Conservation (phyloP, 2,329 filamentous ascomycete species). For the Teratosphaeria epicoccoides region DNA sequence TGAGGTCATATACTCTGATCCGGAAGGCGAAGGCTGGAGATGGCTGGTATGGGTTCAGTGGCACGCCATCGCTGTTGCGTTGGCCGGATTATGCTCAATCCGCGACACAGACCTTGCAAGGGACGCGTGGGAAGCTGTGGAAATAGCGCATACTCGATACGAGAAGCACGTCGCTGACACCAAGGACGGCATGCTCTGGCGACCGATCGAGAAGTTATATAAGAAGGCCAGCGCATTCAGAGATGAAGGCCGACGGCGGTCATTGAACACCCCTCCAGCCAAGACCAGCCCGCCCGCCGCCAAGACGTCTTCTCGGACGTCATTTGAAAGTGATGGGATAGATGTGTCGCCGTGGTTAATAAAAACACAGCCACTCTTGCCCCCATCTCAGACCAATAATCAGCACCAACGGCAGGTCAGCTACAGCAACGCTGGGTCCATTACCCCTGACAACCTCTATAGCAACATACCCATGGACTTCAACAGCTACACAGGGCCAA, state of each 20-base stretch:
- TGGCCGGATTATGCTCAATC: constrained; percentile 43
- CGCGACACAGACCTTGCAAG: constrained; percentile 37
- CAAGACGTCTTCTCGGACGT: background rate
- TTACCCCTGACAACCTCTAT: constrained; percentile 2
- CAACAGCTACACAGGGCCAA: background rate
- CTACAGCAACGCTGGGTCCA: background rate
- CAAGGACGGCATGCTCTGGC: constrained; percentile 42
- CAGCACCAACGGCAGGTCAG: background rate
- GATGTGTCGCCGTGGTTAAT: background rate
- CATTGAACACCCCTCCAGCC: background rate
- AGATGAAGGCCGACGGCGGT: constrained; percentile 9
- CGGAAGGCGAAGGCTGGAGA: constrained; percentile 30
- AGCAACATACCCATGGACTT: constrained; percentile 2
- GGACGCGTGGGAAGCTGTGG: constrained; percentile 41
- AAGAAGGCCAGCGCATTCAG: constrained; percentile 34
- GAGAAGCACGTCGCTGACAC: constrained; percentile 40
- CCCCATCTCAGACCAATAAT: background rate
- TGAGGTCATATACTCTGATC: constrained; percentile 24
- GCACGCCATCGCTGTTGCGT: constrained; percentile 44
- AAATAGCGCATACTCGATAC: constrained; percentile 36
- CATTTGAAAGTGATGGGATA: background rate
- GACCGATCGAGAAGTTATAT: constrained; percentile 44
- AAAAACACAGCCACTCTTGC: background rate
- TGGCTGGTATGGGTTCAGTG: constrained; percentile 48
- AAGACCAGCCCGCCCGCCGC: background rate